Evolutionary conservation across 2,329 filamentous ascomycete species (phyloP).

Genomic region (Aspergillus tubingensis): DNA sequence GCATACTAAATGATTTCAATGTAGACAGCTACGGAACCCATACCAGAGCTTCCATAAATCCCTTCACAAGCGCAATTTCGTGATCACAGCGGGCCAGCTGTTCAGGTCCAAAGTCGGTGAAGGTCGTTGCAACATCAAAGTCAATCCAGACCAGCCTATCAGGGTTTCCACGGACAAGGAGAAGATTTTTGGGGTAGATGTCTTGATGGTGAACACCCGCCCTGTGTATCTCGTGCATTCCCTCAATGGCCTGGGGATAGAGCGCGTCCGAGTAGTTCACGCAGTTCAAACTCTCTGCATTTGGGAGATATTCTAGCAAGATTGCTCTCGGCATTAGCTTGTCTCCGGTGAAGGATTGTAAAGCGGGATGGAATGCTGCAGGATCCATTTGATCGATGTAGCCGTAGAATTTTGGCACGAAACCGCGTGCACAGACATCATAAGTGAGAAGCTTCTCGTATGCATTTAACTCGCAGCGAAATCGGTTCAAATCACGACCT

Average conservation of each 20-base stretch:
- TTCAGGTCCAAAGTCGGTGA: conserved; percentile 16
- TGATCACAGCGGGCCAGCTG: neutral
- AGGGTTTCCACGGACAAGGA: conserved; percentile 20
- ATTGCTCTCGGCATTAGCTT: conserved; percentile 24
- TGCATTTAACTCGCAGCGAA: conserved; percentile 24
- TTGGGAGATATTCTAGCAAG: conserved; percentile 30
- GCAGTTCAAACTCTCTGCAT: conserved; percentile 23
- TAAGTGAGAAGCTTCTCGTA: conserved; percentile 15
- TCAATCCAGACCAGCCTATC: conserved; percentile 27
- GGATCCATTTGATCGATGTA: conserved; percentile 17
- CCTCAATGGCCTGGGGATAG: conserved; percentile 19
- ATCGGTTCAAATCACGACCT: conserved; percentile 23
- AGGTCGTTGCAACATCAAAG: conserved; percentile 28
- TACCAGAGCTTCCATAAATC: conserved; percentile 8
- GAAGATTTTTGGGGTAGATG: conserved; percentile 26
- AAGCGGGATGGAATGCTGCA: conserved; percentile 4
- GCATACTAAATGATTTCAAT: conserved; percentile 13
- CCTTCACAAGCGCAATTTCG: no score
- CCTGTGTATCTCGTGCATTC: conserved; percentile 24
- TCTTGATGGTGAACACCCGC: conserved; percentile 25
- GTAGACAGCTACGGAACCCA: no score
- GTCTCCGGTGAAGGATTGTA: conserved; percentile 18
- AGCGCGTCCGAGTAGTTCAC: conserved; percentile 22
- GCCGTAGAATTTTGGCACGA: conserved; percentile 19
- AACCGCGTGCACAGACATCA: conserved; percentile 3